phyloP scores from a whole-genome alignment of 768 basidiomycete species.

The Amanita thiersii region DNA sequence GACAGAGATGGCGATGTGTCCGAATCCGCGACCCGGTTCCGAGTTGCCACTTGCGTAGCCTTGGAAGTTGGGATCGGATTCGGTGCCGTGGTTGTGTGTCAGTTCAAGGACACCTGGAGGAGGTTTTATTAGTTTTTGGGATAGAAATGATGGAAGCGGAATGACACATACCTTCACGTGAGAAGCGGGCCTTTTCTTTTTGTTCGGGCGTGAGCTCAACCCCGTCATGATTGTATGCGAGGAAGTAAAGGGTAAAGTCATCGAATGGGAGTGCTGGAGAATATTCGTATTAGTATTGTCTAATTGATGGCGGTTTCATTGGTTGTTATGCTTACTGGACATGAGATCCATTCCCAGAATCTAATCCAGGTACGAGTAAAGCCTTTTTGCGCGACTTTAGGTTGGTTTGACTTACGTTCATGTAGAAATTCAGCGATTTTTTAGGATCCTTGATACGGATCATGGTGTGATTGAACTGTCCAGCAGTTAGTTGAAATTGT shows the following conservation, averaged over 20 bases:
- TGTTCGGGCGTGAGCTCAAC: slow-evolving; percentile 45
- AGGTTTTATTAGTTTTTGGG: not conserved
- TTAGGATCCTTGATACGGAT: slow-evolving; percentile 84
- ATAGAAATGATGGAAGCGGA: slow-evolving; percentile 1
- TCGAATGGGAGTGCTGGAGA: slow-evolving; percentile 41
- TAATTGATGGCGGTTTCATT: not conserved
- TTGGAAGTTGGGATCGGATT: slow-evolving; percentile 65
- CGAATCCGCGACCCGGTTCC: slow-evolving; percentile 74
- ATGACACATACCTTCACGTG: slow-evolving; percentile 53
- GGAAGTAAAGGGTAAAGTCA: slow-evolving; percentile 78
- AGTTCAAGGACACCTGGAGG: slow-evolving; percentile 70
- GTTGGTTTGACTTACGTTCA: slow-evolving; percentile 35
- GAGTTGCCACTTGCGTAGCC: slow-evolving; percentile 85
- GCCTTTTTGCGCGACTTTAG: not conserved
- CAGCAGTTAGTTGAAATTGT: slow-evolving; percentile 1
- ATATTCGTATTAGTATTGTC: slow-evolving; percentile 8
- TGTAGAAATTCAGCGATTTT: slow-evolving; percentile 73
- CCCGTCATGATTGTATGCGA: slow-evolving; percentile 65
- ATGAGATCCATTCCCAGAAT: slow-evolving; percentile 73
- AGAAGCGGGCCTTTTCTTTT: slow-evolving; percentile 36
- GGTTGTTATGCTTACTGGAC: slow-evolving; percentile 30
- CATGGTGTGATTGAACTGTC: slow-evolving; percentile 83
- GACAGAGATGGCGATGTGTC: slow-evolving; percentile 84
- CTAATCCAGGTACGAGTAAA: slow-evolving; percentile 18
- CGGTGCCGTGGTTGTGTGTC: slow-evolving; percentile 88